phyloP scores from a whole-genome alignment of 805 yeast genomes.

The Debaryomyces maramus region DNA sequence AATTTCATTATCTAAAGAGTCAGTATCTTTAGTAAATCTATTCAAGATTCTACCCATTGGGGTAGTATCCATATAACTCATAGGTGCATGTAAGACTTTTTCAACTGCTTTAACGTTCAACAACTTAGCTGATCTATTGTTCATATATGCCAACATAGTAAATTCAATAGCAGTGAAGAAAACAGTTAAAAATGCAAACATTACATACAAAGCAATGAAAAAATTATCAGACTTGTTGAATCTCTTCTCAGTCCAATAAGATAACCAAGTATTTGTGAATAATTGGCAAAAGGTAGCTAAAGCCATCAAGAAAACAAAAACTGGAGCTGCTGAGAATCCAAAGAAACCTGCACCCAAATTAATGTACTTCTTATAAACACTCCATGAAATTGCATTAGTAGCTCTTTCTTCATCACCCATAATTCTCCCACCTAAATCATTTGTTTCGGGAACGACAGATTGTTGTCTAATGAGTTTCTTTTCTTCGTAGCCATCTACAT shows the following conservation, averaged over 20 bases:
- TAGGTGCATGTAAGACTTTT: conserved; percentile 41
- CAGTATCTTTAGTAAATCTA: conserved; percentile 47
- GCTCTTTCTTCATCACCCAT: conserved; percentile 38
- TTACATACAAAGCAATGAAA: conserved; percentile 37
- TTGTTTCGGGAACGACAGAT: conserved; percentile 3
- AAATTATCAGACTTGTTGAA: conserved; percentile 30
- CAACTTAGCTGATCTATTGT: conserved; percentile 35
- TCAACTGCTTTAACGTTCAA: conserved; percentile 40
- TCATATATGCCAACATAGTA: conserved; percentile 43
- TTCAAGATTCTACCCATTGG: conserved; percentile 46
- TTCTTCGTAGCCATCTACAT: conserved; percentile 2
- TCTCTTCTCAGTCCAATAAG: conserved; percentile 40
- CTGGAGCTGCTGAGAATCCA: conserved; percentile 32
- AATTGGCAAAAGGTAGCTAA: conserved; percentile 41
- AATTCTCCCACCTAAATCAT: conserved; percentile 27
- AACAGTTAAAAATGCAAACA: conserved; percentile 38
- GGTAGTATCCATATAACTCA: conserved; percentile 44
- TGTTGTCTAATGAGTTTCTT: conserved; percentile 3
- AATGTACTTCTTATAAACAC: conserved; percentile 38
- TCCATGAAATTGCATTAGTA: conserved; percentile 40
- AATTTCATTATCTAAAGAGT: conserved; percentile 45
- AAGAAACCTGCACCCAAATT: conserved; percentile 39
- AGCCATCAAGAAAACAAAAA: conserved; percentile 31
- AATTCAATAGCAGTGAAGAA: conserved; percentile 40
- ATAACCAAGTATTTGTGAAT: conserved; percentile 47